Evolutionary conservation across 73 alveolate species (phyloP).

Genomic region (Loxodes magnus): DNA sequence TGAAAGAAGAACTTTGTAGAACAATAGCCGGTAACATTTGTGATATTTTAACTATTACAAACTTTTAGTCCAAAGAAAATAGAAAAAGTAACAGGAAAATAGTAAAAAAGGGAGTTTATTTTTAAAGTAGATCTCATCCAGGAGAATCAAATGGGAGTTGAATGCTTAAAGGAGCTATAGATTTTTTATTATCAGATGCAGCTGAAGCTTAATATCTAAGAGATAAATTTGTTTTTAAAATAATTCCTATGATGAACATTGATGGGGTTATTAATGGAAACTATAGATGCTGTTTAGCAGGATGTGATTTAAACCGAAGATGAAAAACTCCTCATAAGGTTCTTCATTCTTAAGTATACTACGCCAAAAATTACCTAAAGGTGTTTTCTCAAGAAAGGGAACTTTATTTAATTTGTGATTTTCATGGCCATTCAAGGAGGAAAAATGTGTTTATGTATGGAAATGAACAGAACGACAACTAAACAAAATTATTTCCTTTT

Average conservation of each 20-base stretch:
- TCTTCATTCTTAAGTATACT: conserved; percentile 87
- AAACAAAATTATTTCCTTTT: conserved; percentile 44
- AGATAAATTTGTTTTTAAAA: conserved; percentile 68
- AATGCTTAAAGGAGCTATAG: conserved; percentile 69
- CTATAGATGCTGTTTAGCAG: conserved; percentile 75
- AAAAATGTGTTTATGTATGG: conserved; percentile 12
- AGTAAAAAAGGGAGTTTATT: conserved; percentile 51
- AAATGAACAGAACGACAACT: neutral
- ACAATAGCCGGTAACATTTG: conserved; percentile 65
- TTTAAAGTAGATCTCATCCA: conserved; percentile 96
- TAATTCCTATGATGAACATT: conserved; percentile 98
- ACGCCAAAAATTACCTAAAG: conserved; percentile 82
- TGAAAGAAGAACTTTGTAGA: conserved; percentile 64
- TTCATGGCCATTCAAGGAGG: conserved; percentile 99
- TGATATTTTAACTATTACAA: conserved; percentile 6
- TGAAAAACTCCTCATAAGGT: conserved; percentile 93
- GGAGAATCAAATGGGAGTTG: conserved; percentile 91
- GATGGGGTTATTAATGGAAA: conserved; percentile 99
- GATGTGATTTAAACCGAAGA: no score
- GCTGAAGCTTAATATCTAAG: conserved; percentile 69
- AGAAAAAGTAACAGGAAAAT: no score
- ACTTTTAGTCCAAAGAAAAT: no score
- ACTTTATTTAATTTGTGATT: conserved; percentile 89
- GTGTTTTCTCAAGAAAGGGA: conserved; percentile 89
- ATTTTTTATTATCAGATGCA: conserved; percentile 71